Base-by-base conservation (phyloP, 495 filamentous ascomycete genomes). In the Lindgomyces ingoldianus region DNA sequence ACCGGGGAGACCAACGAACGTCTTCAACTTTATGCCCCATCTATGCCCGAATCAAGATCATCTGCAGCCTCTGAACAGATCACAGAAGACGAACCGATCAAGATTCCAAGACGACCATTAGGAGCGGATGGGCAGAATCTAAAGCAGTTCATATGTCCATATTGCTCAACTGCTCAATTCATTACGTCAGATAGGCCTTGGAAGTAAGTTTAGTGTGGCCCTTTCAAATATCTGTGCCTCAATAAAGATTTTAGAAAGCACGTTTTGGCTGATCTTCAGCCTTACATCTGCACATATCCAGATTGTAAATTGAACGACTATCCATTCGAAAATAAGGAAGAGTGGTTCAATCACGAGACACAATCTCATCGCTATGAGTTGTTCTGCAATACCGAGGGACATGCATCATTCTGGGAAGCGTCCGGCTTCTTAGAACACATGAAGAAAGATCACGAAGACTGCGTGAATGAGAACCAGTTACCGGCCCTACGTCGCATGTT, bases 91-190 rank as follows among this genome's bases (percentile, higher is more conserved):
- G 26, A 26, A 14, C 57, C 36, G 51, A 46, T 51, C 22, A 39
- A 19, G 14, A 51, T 51, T 3, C 57, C 44, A 1, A 42, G 16
- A 16, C 57, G 57, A 10, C 57, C 57, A 12, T 30, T 19, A n/a
- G 57, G 57, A 24, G 22, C 21, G 24, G 33, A 60, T 22, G 42
- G 42, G 18, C 26, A 60, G 24, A n/a, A 18, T 29, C 57, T 60
- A 4, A 45, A 50, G 12, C 6, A 22, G 11, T 60, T 60, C 24
- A 24, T 33, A 18, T 60, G 57, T 51, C 57, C 57, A 3, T 60
- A 60, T 33, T 60, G 57, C 47, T 60, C 33, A 1, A 36, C 29
- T 26, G 21, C 45, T 29, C 41, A 60, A 27, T 18, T 30, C 1
- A 49, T 60, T 18, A 51, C 22, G 19, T 33, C 41, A 4, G 57